phyloP scores from a whole-genome alignment of 352 stramenopile genomes.

The Pythium biforme region DNA sequence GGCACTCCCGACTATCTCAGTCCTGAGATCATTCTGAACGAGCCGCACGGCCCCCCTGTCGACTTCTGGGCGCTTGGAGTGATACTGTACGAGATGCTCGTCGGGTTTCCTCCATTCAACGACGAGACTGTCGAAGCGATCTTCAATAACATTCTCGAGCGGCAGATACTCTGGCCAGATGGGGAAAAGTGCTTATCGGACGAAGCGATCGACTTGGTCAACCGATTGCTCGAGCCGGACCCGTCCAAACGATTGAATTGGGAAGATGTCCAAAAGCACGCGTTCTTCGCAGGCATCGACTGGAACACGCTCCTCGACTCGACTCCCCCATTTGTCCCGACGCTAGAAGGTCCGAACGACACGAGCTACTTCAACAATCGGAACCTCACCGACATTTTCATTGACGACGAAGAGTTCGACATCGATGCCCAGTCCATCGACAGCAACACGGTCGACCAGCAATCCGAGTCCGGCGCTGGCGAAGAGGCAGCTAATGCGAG shows the following conservation, averaged over 20 bases:
- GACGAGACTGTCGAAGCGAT: conserved; percentile 87
- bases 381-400: conserved; percentile 83
- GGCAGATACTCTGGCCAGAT: conserved; percentile 85
- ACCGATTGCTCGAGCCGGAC: conserved; percentile 69
- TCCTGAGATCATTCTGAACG: conserved; percentile 82
- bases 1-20: conserved; percentile 89
- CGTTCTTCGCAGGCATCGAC: conserved; percentile 78
- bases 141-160: conserved; percentile 83
- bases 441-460: conserved; percentile 25
- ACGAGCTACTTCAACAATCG: conserved; percentile 92
- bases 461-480: conserved; percentile 7
- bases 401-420: conserved; percentile 80
- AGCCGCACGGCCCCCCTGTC: conserved; percentile 69
- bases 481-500: neutral
- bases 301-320: conserved; percentile 81
- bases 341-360: conserved; percentile 80
- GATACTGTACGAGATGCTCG: conserved; percentile 90
- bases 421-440: conserved; percentile 42
- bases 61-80: conserved; percentile 91
- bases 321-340: conserved; percentile 85
- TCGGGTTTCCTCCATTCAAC: conserved; percentile 88
- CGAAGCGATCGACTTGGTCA: conserved; percentile 83
- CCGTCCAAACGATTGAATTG: conserved; percentile 62
- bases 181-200: conserved; percentile 85
- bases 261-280: conserved; percentile 58